A percentile compares a stretch with the other conserved stretches of the same genome.
phyloP scores from a whole-genome alignment of 2,329 filamentous ascomycete species.

The Leptodontidium sp. region DNA sequence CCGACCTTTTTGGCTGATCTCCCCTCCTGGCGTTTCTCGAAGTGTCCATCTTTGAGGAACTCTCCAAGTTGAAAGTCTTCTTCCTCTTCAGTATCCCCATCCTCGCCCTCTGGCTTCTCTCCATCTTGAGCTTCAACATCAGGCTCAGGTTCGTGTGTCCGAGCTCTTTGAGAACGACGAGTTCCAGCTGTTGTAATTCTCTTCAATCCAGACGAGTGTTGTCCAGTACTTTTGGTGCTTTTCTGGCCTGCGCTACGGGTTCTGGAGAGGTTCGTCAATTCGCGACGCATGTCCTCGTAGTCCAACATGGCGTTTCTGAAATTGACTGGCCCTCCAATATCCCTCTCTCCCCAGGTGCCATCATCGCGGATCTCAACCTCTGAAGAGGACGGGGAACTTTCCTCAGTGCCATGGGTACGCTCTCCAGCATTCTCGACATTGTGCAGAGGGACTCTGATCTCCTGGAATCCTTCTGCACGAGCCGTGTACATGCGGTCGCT shows the following conservation, averaged over 20 bases:
- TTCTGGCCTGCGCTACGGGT: slow-evolving; percentile 40
- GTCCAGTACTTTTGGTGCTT: slow-evolving; percentile 19
- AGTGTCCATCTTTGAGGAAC: slow-evolving; percentile 78
- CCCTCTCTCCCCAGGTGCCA: slow-evolving; percentile 70
- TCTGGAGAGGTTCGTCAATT: slow-evolving; percentile 62
- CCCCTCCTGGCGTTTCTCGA: slow-evolving; percentile 75
- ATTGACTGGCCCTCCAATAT: slow-evolving; percentile 62
- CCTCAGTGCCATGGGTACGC: slow-evolving; percentile 25
- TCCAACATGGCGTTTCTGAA: slow-evolving; percentile 64
- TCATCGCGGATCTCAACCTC: slow-evolving; percentile 40
- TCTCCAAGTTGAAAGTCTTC: slow-evolving; percentile 73
- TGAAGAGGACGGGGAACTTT: slow-evolving; percentile 28
- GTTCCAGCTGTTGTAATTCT: slow-evolving; percentile 23
- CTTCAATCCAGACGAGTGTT: slow-evolving; percentile 26
- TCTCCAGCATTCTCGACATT: slow-evolving; percentile 36
- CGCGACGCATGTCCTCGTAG: slow-evolving; percentile 62
- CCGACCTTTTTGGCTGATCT: slow-evolving; percentile 79
- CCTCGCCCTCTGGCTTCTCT: slow-evolving; percentile 40
- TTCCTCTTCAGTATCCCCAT: slow-evolving; percentile 47
- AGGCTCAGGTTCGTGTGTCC: slow-evolving; percentile 26
- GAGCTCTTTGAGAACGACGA: slow-evolving; percentile 26
- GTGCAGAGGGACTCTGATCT: slow-evolving; percentile 39
- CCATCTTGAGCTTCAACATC: slow-evolving; percentile 39
- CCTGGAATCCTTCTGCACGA: slow-evolving; percentile 30
- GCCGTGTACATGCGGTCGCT: slow-evolving; percentile 38